These are phyloP conservation scores for Yamadazyma diddensiae DNA, from an alignment of 1,139 yeast genomes.

Conservation along the genomic window DNA sequence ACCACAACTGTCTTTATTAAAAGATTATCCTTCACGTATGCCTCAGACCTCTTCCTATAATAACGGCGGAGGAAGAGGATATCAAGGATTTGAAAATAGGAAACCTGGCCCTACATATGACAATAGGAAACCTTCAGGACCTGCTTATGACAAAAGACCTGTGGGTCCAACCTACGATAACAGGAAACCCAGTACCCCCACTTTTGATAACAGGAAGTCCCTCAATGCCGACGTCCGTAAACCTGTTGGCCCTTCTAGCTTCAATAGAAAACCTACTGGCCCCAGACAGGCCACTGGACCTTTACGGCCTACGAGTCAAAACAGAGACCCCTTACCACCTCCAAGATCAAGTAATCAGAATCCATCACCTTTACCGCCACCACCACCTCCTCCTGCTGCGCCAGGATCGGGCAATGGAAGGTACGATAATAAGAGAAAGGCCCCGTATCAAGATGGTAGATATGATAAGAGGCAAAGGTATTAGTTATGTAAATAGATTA, in stretches of 20 bases:
- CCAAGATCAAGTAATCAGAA: conserved; percentile 12
- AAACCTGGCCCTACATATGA: conserved; percentile 3
- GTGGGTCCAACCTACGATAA: neutral
- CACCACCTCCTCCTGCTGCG: conserved; percentile 22
- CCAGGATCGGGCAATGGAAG: conserved; percentile 16
- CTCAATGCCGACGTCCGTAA: no score
- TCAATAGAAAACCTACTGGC: no score
- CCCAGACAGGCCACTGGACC: no score
- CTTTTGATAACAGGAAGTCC: neutral
- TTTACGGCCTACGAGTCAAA: conserved; percentile 1
- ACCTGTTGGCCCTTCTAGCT: no score
- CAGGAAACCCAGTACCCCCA: conserved; percentile 1
- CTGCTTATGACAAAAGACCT: neutral
- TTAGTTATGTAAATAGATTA: conserved; percentile 8
- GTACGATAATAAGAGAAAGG: conserved; percentile 24
- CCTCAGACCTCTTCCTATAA: no score
- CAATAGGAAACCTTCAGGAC: no score
- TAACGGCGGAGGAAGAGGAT: neutral
- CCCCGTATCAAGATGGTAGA: conserved; percentile 22
- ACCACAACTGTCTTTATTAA: conserved; percentile 14
- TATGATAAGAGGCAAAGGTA: conserved; percentile 22
- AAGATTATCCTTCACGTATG: neutral
- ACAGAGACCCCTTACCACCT: conserved; percentile 12
- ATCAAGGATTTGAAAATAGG: neutral
- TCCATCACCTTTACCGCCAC: conserved; percentile 21